Evolutionary conservation across 164 flowering plant genomes (phyloP), one percentile per base, ranked within the genome.

Genomic region (Tetrastigma voinierianum): DNA sequence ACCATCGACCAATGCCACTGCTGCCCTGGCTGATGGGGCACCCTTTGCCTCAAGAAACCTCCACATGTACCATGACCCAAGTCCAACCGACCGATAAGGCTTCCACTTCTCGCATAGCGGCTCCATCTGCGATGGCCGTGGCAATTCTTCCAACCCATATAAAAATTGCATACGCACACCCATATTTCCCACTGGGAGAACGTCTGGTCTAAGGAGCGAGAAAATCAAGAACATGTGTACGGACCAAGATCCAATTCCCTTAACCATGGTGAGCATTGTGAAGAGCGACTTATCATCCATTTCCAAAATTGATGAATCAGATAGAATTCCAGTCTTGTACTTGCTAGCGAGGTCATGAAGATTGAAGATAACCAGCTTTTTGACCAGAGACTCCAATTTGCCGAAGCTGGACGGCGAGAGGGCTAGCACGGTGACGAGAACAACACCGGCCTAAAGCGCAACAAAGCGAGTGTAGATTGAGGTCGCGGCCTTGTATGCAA

Each of bases 171-270:
- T 78, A 64, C 84, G 67, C 48, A 81, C 82, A 14, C 80, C 82
- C 1, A 81, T 68, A 65, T 81, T 82, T 1, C 79, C 76, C 6
- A 74, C 77, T 11, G 84, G 84, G 51, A 81, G 67, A 6, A 81
- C 81, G 55, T 81, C 84, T 51, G 80, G 82, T 43, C 80, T 59
- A 15, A 62, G 82, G 46, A 81, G 70, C 45, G 80, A 68, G 69
- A 81, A 81, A 1, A 81, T 76, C 84, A 81, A 76, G 69, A 81
- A 82, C 83, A 79, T 82, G 60, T 82, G 85, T 2, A 82, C 85
- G 13, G 83, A 74, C 85, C 83, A 82, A 12, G 66, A 57, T 45
- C 85, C 81, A 24, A 79, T 82, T 10, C 85, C 85, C 53, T 79
- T 82, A 2, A 82, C 85, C 45, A 65, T 57, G 3, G 78, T 82